Conservation (phyloP, 2,329 filamentous ascomycete genomes). For the Paecilomyces sp. region DNA sequence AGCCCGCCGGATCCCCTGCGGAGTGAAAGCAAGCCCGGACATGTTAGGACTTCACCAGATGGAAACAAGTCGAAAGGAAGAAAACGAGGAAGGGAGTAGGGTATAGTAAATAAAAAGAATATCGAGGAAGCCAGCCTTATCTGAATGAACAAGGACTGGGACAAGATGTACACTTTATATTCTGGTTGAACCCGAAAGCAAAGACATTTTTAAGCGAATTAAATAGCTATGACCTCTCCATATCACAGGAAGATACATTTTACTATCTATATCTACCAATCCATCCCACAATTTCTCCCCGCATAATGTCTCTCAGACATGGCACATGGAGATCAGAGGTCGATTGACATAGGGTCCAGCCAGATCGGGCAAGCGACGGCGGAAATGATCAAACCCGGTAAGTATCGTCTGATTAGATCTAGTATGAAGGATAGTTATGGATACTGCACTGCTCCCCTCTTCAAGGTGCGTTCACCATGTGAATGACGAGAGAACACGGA, state of each 20-base stretch:
- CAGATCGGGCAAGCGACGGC: background rate
- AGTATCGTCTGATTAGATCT: background rate
- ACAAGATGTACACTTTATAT: background rate
- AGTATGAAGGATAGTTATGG: background rate
- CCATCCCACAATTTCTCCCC: background rate
- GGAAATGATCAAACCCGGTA: background rate
- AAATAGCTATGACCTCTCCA: background rate
- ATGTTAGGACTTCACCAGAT: background rate
- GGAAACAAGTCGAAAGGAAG: background rate
- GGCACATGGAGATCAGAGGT: background rate
- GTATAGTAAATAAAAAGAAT: background rate
- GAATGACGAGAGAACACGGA: background rate
- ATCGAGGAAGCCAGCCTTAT: background rate
- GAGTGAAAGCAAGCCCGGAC: background rate
- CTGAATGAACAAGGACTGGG: background rate
- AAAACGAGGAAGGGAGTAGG: background rate
- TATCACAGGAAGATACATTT: background rate
- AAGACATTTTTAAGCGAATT: background rate
- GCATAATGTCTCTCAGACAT: background rate
- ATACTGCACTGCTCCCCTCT: background rate
- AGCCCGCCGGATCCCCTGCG: background rate
- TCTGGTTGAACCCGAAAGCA: background rate
- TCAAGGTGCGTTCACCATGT: background rate
- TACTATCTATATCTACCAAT: background rate
- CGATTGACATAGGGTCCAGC: background rate